These are phyloP conservation scores for Microbotryomycetes sp. DNA, from an alignment of 1,284 basidiomycete genomes.

Conservation along the genomic window DNA sequence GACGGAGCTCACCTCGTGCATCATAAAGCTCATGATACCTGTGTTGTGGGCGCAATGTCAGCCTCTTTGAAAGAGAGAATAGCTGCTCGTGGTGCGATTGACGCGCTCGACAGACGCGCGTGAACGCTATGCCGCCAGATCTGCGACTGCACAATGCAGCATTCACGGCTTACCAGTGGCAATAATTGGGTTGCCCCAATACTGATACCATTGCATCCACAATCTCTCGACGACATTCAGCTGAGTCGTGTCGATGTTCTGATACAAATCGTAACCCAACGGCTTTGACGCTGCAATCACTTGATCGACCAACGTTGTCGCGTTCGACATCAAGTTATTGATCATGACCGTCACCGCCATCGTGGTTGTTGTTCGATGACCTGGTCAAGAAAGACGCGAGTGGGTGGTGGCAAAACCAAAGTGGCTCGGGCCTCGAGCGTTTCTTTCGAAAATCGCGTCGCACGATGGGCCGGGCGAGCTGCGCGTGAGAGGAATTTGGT, in stretches of 20 bases:
- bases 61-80: too few relatives aligned
- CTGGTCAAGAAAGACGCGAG: background rate
- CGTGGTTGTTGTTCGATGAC: background rate
- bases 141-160: too few relatives aligned
- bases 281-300: slow-evolving; percentile 36
- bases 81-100: too few relatives aligned
- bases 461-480: too few relatives aligned
- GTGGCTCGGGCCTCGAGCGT: too few relatives aligned
- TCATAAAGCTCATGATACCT: slow-evolving; percentile 83
- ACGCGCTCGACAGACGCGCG: too few relatives aligned
- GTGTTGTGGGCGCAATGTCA: too few relatives aligned
- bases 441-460: too few relatives aligned
- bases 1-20: slow-evolving; percentile 47
- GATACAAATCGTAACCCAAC: slow-evolving; percentile 43
- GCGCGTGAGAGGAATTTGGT: too few relatives aligned
- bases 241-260: slow-evolving; percentile 53
- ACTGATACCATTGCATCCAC: slow-evolving; percentile 24
- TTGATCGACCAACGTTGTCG: slow-evolving; percentile 6
- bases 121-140: too few relatives aligned
- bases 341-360: slow-evolving; percentile 16
- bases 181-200: slow-evolving; percentile 69
- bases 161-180: slow-evolving; percentile 55
- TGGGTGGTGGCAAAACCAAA: background rate
- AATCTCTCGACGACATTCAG: slow-evolving; percentile 62
- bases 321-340: slow-evolving; percentile 21